Conservation (phyloP, 1,139 yeast genomes). For the Hanseniaspora gamundiae region DNA sequence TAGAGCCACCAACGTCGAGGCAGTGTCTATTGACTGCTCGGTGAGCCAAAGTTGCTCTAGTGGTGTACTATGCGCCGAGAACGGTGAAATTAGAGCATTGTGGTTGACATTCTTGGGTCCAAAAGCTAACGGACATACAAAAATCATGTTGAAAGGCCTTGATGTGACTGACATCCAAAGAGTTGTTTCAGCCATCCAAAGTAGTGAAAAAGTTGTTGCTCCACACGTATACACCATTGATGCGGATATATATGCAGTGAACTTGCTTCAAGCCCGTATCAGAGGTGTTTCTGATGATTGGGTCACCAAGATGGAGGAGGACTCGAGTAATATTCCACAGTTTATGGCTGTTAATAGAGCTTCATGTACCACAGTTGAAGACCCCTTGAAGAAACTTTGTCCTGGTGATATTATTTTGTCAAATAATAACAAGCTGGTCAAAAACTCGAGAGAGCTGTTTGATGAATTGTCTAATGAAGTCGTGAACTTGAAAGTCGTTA, state of each 20-base stretch:
- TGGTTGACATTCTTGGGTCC: slow-evolving; percentile 83
- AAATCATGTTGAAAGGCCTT: slow-evolving; percentile 67
- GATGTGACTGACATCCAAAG: slow-evolving; percentile 53
- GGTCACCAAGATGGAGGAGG: slow-evolving; percentile 56
- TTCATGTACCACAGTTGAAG: slow-evolving; percentile 35
- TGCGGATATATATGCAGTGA: slow-evolving; percentile 60
- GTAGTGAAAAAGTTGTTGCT: slow-evolving; percentile 25
- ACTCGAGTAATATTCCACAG: slow-evolving; percentile 51
- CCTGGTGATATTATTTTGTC: slow-evolving; percentile 66
- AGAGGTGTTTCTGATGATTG: slow-evolving; percentile 79
- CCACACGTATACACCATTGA: slow-evolving; percentile 53
- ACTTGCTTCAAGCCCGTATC: slow-evolving; percentile 67
- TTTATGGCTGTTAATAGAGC: slow-evolving; percentile 63
- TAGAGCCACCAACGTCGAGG: slow-evolving; percentile 75
- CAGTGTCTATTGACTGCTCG: slow-evolving; percentile 62
- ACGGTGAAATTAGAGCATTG: slow-evolving; percentile 70
- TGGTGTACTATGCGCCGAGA: slow-evolving; percentile 67
- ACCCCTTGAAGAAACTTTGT: slow-evolving; percentile 29
- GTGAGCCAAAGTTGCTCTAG: slow-evolving; percentile 65
- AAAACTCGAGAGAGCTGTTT: slow-evolving; percentile 55
- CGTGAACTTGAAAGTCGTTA: slow-evolving; percentile 50
- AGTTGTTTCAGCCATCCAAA: slow-evolving; percentile 44
- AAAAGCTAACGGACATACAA: slow-evolving; percentile 41
- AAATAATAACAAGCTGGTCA: slow-evolving; percentile 51
- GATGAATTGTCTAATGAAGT: slow-evolving; percentile 19